phyloP scores from a whole-genome alignment of 768 basidiomycete species.

The Termitomyces sp. region DNA sequence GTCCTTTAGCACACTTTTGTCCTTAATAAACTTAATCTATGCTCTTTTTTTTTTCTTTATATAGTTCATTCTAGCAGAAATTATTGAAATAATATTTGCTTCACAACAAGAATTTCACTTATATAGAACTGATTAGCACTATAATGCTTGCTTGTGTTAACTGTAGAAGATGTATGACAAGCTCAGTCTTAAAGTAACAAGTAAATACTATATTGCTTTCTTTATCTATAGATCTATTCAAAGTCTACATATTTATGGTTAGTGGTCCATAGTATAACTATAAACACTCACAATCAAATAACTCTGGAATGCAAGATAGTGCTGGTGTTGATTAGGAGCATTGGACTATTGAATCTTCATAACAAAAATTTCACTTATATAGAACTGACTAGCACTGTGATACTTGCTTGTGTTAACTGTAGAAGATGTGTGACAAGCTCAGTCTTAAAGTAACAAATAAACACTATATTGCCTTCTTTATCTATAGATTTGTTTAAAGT shows the following conservation, averaged over 20 bases:
- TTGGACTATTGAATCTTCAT: too few species aligned
- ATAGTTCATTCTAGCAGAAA: slow-evolving; percentile 66
- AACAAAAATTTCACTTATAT: slow-evolving; percentile 70
- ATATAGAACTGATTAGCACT: slow-evolving; percentile 74
- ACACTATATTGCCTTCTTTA: slow-evolving; percentile 92
- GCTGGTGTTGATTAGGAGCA: too few species aligned
- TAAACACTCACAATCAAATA: slow-evolving; percentile 57
- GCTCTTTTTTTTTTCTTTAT: slow-evolving; percentile 95
- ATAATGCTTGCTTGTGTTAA: slow-evolving; percentile 73
- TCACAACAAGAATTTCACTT: slow-evolving; percentile 22
- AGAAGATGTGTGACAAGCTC: slow-evolving; percentile 82
- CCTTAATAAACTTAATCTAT: slow-evolving; percentile 81
- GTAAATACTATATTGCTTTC: slow-evolving; percentile 93
- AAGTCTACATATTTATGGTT: slow-evolving; percentile 27
- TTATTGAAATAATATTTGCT: background rate
- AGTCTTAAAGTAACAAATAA: slow-evolving; percentile 93
- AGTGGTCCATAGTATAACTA: slow-evolving; percentile 3
- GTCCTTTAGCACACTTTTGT: slow-evolving; percentile 73
- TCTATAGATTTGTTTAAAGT: slow-evolving; percentile 69
- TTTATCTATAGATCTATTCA: slow-evolving; percentile 76
- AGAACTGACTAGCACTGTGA: slow-evolving; percentile 69
- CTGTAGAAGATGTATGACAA: slow-evolving; percentile 75
- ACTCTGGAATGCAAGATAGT: too few species aligned
- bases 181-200: slow-evolving; percentile 94
- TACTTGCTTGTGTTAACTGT: slow-evolving; percentile 71